phyloP scores from a whole-genome alignment of 441 rosid species.

The Iberis amara region DNA sequence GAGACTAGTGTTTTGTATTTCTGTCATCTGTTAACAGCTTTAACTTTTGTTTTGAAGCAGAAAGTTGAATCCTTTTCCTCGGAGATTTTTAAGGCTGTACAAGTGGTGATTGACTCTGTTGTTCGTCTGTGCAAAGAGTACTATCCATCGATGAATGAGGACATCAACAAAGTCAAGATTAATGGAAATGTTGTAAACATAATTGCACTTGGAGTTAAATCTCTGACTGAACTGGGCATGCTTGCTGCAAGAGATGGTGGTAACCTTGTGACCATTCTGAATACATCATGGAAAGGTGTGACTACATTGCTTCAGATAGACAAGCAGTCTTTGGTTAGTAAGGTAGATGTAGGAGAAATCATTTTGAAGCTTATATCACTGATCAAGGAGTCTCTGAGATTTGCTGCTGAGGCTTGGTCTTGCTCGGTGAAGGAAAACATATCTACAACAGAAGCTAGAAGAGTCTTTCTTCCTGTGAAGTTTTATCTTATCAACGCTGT shows the following conservation, averaged over 20 bases:
- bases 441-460: constrained; percentile 70
- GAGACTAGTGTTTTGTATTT: constrained; percentile 12
- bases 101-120: constrained; percentile 46
- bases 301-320: constrained; percentile 72
- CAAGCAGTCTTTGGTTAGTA: constrained; percentile 40
- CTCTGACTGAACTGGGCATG: constrained; percentile 60
- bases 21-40: constrained; percentile 7
- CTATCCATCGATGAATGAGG: constrained; percentile 37
- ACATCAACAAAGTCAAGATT: constrained; percentile 27
- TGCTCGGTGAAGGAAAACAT: constrained; percentile 47
- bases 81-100: constrained; percentile 56
- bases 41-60: constrained; percentile 36
- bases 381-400: constrained; percentile 53
- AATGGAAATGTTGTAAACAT: constrained; percentile 29
- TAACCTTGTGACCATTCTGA: constrained; percentile 74
- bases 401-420: constrained; percentile 72
- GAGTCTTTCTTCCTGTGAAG: constrained; percentile 74
- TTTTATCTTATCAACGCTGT: constrained; percentile 79
- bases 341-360: constrained; percentile 59
- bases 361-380: constrained; percentile 49
- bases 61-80: constrained; percentile 45
- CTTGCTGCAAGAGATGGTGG: constrained; percentile 81
- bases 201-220: constrained; percentile 43
- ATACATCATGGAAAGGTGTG: constrained; percentile 89
- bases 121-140: constrained; percentile 55